These are phyloP conservation scores for Nemania abortiva DNA, from an alignment of 2,329 filamentous ascomycete genomes.

Conservation along the genomic window DNA sequence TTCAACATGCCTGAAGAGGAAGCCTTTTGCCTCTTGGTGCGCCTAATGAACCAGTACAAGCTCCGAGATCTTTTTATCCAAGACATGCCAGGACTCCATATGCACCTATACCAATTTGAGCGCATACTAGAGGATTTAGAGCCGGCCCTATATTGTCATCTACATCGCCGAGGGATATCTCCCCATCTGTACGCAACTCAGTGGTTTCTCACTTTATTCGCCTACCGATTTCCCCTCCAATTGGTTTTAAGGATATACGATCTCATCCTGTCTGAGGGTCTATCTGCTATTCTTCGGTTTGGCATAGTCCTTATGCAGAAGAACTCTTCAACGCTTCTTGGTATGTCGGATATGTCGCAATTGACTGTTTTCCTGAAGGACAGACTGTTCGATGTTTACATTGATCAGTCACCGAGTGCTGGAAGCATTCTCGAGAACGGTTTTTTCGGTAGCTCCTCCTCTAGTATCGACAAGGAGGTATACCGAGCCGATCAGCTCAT, in stretches of 20 bases:
- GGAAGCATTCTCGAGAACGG: constrained; percentile 94
- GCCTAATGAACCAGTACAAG: constrained; percentile 96
- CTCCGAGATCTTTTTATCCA: constrained; percentile 92
- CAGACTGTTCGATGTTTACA: constrained; percentile 94
- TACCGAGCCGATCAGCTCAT: constrained; percentile 95
- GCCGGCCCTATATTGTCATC: constrained; percentile 93
- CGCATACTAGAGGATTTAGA: constrained; percentile 92
- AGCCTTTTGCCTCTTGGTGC: constrained; percentile 91
- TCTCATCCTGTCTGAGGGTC: constrained; percentile 90
- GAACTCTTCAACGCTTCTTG: constrained; percentile 81
- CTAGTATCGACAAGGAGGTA: constrained; percentile 92
- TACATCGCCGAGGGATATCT: constrained; percentile 86
- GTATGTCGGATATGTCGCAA: constrained; percentile 90
- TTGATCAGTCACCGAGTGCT: constrained; percentile 92
- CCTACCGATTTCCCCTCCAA: constrained; percentile 96
- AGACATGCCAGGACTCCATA: constrained; percentile 96
- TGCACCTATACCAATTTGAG: constrained; percentile 95
- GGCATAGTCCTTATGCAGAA: constrained; percentile 97
- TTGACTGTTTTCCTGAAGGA: constrained; percentile 94
- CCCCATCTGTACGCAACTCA: constrained; percentile 97
- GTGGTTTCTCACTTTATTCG: constrained; percentile 99
- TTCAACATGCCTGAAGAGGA: constrained; percentile 99
- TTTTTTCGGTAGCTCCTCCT: constrained; percentile 93
- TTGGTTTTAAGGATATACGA: constrained; percentile 97
- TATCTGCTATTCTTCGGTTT: constrained; percentile 94